Evolutionary conservation across 768 basidiomycete species (phyloP), one percentile per base, ranked within the genome.

Genomic region (Boletus rufocinnamomeus): DNA sequence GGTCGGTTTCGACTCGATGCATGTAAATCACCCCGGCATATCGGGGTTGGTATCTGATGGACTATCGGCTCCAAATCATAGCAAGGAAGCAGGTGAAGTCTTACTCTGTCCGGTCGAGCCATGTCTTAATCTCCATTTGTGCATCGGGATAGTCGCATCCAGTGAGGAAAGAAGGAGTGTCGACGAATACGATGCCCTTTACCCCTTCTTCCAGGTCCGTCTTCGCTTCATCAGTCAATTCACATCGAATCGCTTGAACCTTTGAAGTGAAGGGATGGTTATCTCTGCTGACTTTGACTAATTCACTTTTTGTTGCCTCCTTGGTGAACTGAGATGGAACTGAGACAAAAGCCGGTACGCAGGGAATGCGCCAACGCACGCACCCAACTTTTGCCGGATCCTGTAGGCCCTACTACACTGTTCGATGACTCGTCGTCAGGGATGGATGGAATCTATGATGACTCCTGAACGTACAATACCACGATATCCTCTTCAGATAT

Each of bases 371-470:
- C 7, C 7, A 16, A 23, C 3, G 10, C 23, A 57, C 66, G 17
- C 27, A 67, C 66, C 66, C 63, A 66, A 27, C 66, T 66, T 35
- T 66, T 66, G 0, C 66, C 66, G 0, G 63, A 57, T 35, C 66
- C 66, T 30, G 66, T 62, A 7, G 66, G 63, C 0, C 66, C 66
- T 8, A 63, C 34, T 32, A 63, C 54, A 27, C 66, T 69, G 37
- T 59, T 23, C 1, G 10, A 40, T 5, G 10, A 21, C 0, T 19
- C 35, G 19, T 40, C 4, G 17, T 57, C 21, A 55, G 19, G 27
- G 19, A 45, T 28, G 21, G 7, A 30, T 13, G 6, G 17, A 6
- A 49, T 43, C 1, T 4, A 27, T 1, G 6, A 21, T 6, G 23
- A 43, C 11, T 25, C 1, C n/a, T 16, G 17, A 6, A 63, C 67